Evolutionary conservation across 192 early-diverging fungal species (phyloP).

Genomic region (Spizellomyces punctatus): DNA sequence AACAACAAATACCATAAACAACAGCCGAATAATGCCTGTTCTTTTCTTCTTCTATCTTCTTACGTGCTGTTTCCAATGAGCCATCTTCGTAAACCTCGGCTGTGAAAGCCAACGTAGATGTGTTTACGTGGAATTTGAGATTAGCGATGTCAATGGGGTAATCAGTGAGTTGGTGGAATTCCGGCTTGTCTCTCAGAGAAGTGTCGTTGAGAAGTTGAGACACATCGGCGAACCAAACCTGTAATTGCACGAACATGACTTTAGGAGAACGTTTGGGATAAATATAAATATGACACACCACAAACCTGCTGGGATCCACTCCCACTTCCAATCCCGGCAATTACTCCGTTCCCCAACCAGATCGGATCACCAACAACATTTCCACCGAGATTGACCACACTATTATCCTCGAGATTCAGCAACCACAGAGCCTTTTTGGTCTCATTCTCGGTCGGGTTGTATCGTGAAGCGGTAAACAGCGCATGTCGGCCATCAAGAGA

Average conservation of each 20-base stretch:
- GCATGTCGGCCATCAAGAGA: constrained; percentile 55
- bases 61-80: constrained; percentile 56
- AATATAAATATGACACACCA: neutral
- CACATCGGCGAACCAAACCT: constrained; percentile 41
- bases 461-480: constrained; percentile 64
- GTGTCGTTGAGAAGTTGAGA: constrained; percentile 38
- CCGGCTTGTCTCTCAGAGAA: constrained; percentile 1
- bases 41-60: constrained; percentile 45
- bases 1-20: constrained; percentile 43
- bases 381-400: constrained; percentile 49
- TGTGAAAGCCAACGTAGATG: constrained; percentile 63
- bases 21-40: constrained; percentile 61
- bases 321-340: constrained; percentile 39
- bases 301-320: neutral
- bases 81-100: constrained; percentile 68
- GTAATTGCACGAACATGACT: neutral
- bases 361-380: constrained; percentile 43
- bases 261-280: neutral
- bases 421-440: constrained; percentile 30
- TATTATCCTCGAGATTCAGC: constrained; percentile 54
- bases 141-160: constrained; percentile 59
- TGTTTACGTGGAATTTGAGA: constrained; percentile 56
- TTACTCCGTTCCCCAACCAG: constrained; percentile 50
- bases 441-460: constrained; percentile 45
- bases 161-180: constrained; percentile 51